phyloP scores from a whole-genome alignment of 805 yeast genomes.

The Zygotorulaspora florentina region DNA sequence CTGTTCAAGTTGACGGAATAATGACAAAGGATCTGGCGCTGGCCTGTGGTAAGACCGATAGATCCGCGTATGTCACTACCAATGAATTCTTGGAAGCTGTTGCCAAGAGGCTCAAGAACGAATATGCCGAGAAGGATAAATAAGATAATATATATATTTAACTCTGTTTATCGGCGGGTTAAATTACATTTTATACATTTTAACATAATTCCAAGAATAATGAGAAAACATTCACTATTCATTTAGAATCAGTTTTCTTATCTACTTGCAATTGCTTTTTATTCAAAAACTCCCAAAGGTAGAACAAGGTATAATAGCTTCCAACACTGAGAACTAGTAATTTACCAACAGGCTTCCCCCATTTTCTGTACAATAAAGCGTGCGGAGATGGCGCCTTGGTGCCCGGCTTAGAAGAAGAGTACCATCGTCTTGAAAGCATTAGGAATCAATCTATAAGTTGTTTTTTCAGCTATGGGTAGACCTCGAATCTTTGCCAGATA shows the following conservation, averaged over 20 bases:
- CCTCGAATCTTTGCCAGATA: no score
- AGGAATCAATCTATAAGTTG: no score
- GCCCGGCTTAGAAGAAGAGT: slow-evolving; percentile 2
- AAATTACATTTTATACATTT: neutral
- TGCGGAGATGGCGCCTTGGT: slow-evolving; percentile 17
- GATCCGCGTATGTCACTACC: slow-evolving; percentile 65
- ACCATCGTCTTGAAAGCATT: slow-evolving; percentile 5
- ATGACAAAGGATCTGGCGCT: slow-evolving; percentile 83
- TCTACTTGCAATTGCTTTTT: slow-evolving; percentile 17
- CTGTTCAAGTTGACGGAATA: slow-evolving; percentile 68
- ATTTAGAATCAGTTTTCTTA: slow-evolving; percentile 3
- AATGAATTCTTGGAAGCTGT: slow-evolving; percentile 77
- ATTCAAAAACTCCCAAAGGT: slow-evolving; percentile 44
- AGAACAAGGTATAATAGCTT: slow-evolving; percentile 45
- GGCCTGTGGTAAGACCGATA: slow-evolving; percentile 58
- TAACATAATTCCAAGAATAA: neutral
- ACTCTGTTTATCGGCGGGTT: neutral
- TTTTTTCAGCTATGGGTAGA: no score
- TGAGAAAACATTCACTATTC: neutral
- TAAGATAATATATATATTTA: neutral
- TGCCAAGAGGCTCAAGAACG: slow-evolving; percentile 48
- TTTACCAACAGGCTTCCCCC: slow-evolving; percentile 45
- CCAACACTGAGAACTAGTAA: slow-evolving; percentile 42
- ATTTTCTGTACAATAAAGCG: slow-evolving; percentile 41
- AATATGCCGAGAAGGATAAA: neutral